A percentile compares a stretch with the other conserved stretches of the same genome.
Evolutionary conservation across 1,284 basidiomycete genomes (phyloP).

Genomic region (Sanghuangporus weigelae): DNA sequence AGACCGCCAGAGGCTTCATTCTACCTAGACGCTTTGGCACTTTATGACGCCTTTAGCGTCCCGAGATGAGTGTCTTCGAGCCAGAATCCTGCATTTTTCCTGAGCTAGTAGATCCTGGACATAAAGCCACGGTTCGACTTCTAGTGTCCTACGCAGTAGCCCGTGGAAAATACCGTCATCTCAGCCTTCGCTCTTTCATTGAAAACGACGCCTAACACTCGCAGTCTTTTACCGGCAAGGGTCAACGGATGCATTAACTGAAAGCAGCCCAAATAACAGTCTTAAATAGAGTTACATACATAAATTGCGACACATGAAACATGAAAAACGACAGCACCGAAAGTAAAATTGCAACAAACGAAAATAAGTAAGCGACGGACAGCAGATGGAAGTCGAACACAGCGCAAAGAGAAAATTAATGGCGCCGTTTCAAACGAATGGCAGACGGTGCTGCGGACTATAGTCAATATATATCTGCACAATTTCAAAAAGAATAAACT

Average conservation of each 20-base stretch:
- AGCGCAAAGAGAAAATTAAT: neutral
- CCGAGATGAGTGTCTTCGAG: too few relatives aligned
- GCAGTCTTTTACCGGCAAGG: neutral
- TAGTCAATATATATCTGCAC: neutral
- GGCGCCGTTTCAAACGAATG: neutral
- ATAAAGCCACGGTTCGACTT: too few relatives aligned
- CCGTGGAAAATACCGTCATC: too few relatives aligned
- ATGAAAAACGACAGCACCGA: conserved; percentile 6
- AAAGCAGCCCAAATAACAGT: conserved; percentile 1
- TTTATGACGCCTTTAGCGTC: too few relatives aligned
- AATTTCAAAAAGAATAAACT: neutral
- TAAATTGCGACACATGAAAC: conserved; percentile 6
- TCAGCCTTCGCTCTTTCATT: neutral
- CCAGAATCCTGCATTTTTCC: too few relatives aligned
- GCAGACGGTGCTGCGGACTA: neutral
- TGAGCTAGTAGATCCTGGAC: too few relatives aligned
- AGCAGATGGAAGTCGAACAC: neutral
- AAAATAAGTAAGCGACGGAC: conserved; percentile 1
- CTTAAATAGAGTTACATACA: conserved; percentile 5
- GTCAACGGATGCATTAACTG: neutral
- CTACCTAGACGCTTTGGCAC: neutral
- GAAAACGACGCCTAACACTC: neutral
- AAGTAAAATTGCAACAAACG: neutral
- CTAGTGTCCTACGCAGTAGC: too few relatives aligned
- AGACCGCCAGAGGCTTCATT: neutral